phyloP scores from a whole-genome alignment of 768 basidiomycete genomes.

The Hygrophoropsis aurantiaca region DNA sequence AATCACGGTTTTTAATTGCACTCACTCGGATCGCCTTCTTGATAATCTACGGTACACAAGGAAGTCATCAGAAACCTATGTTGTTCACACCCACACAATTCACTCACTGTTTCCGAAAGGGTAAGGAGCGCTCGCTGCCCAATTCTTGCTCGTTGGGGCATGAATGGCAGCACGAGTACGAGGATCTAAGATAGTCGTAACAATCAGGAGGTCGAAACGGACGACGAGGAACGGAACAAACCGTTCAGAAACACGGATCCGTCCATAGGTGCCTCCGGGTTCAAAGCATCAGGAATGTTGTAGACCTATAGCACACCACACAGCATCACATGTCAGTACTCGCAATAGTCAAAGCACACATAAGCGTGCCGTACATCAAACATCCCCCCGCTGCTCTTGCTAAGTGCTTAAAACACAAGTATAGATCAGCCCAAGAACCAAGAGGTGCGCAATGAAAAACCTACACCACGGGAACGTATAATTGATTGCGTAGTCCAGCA shows the following conservation, averaged over 20 bases:
- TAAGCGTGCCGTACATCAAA: conserved; percentile 47
- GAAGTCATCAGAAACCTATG: no score
- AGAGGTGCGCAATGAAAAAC: conserved; percentile 12
- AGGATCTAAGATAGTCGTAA: conserved; percentile 40
- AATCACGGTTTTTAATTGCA: conserved; percentile 1
- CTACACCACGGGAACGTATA: conserved; percentile 64
- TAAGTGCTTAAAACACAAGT: conserved; percentile 19
- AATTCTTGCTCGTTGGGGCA: conserved; percentile 60
- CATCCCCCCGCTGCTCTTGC: conserved; percentile 24
- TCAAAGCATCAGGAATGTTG: conserved; percentile 55
- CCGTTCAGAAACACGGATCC: conserved; percentile 63
- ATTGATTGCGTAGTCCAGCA: conserved; percentile 72
- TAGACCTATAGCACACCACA: conserved; percentile 44
- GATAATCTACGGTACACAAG: conserved; percentile 14
- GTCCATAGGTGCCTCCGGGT: conserved; percentile 50
- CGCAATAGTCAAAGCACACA: no score
- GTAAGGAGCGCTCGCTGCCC: conserved; percentile 34
- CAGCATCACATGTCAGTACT: no score
- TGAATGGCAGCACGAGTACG: conserved; percentile 61
- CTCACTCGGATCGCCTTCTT: conserved; percentile 32
- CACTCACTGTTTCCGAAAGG: conserved; percentile 34
- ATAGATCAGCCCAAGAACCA: conserved; percentile 17
- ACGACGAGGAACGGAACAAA: conserved; percentile 23
- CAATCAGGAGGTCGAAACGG: not conserved
- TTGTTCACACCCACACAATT: not conserved